Conservation (phyloP, 2,329 filamentous ascomycete species). For the Trichophyton verrucosum region DNA sequence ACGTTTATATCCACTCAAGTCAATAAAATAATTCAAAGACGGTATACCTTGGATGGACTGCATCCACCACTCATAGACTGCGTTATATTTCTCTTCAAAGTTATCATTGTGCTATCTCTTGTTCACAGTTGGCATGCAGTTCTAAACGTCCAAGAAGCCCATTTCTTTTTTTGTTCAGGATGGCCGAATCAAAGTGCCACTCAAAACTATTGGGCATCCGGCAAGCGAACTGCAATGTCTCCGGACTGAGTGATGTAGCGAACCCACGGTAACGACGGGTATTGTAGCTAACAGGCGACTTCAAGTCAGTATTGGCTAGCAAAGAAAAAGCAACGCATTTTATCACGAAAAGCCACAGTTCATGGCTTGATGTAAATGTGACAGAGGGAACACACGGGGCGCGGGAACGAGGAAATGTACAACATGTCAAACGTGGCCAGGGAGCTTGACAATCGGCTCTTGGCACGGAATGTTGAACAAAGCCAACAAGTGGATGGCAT, state of each 20-base stretch:
- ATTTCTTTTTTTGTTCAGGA: neutral
- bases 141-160: neutral
- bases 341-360: neutral
- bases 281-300: conserved; percentile 62
- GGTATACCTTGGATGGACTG: neutral
- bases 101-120: neutral
- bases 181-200: neutral
- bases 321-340: neutral
- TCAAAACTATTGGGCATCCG: conserved; percentile 60
- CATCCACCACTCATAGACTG: neutral
- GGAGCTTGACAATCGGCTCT: neutral
- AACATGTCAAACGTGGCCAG: conserved; percentile 4
- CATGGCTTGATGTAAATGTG: neutral
- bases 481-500: neutral
- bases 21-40: neutral
- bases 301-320: neutral
- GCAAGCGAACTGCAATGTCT: conserved; percentile 86
- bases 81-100: neutral
- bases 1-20: neutral
- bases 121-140: neutral
- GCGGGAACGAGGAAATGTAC: neutral
- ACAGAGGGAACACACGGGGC: neutral
- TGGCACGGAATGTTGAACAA: neutral
- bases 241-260: conserved; percentile 97
- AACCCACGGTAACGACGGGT: conserved; percentile 93